phyloP scores from a whole-genome alignment of 805 yeast species.

The Schwanniomyces pseudopolymorphus region DNA sequence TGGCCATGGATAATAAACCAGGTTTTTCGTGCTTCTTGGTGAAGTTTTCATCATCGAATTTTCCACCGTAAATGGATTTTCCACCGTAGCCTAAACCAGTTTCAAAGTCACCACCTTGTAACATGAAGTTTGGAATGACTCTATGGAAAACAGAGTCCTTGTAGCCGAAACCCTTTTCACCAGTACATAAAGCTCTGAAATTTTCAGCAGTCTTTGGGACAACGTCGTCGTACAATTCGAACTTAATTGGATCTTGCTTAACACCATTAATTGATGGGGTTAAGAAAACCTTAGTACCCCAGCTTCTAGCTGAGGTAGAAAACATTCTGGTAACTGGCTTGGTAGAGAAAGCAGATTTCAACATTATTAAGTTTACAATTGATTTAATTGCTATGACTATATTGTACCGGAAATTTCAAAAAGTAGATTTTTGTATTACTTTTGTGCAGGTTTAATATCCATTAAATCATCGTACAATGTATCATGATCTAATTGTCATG shows the following conservation, averaged over 20 bases:
- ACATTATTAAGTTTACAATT: slow-evolving; percentile 10
- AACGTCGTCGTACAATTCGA: slow-evolving; percentile 74
- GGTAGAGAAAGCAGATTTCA: slow-evolving; percentile 16
- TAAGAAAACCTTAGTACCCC: slow-evolving; percentile 56
- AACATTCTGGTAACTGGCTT: slow-evolving; percentile 45
- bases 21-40: slow-evolving; percentile 71
- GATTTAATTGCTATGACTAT: not conserved
- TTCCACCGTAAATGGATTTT: slow-evolving; percentile 60
- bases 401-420: too few relatives aligned
- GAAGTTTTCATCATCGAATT: slow-evolving; percentile 79
- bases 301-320: slow-evolving; percentile 44
- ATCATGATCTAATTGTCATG: not conserved
- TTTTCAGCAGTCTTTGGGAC: slow-evolving; percentile 96
- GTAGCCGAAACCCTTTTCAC: slow-evolving; percentile 47
- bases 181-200: slow-evolving; percentile 87
- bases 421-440: not conserved
- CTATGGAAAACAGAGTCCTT: slow-evolving; percentile 47
- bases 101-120: slow-evolving; percentile 51
- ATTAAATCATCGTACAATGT: too few relatives aligned
- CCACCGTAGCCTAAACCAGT: slow-evolving; percentile 49
- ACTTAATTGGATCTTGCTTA: slow-evolving; percentile 38
- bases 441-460: not conserved
- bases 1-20: slow-evolving; percentile 91
- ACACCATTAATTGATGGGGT: slow-evolving; percentile 57
- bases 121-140: slow-evolving; percentile 48